These are phyloP conservation scores for Apiospora rasikravindrae DNA, from an alignment of 2,329 filamentous ascomycete genomes.

Conservation along the genomic window DNA sequence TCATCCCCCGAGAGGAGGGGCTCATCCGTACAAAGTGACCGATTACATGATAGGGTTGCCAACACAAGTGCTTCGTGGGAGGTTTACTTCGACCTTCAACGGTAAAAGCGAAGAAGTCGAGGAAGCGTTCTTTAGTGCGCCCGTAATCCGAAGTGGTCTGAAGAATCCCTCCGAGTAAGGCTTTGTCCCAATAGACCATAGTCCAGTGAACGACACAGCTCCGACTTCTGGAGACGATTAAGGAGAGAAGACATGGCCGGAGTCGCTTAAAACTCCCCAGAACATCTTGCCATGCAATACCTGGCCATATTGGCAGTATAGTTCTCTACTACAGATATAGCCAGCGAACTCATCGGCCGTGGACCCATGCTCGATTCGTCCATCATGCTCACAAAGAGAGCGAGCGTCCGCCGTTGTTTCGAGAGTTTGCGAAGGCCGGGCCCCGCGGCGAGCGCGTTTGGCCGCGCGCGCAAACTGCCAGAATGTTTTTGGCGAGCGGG, in stretches of 20 bases:
- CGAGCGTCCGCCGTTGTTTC: not conserved
- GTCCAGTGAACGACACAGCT: not conserved
- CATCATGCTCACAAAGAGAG: not conserved
- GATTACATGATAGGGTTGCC: not conserved
- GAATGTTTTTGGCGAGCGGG: not conserved
- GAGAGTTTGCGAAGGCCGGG: not conserved
- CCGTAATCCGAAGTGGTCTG: not conserved
- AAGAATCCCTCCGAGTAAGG: not conserved
- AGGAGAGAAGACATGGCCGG: not conserved
- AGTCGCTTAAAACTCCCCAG: not conserved
- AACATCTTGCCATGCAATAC: no score
- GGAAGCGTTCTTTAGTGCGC: not conserved
- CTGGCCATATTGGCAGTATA: not conserved
- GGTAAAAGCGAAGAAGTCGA: not conserved
- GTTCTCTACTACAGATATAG: not conserved
- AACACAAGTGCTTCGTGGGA: not conserved
- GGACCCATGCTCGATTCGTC: not conserved
- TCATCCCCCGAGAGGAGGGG: not conserved
- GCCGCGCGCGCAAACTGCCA: not conserved
- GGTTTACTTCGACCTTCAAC: no score
- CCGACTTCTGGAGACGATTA: not conserved
- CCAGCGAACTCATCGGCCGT: not conserved
- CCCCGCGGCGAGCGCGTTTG: not conserved
- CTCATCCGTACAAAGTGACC: not conserved
- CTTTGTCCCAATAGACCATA: not conserved